Base-by-base conservation (phyloP, 345 rosid species). In the Pistacia vera region DNA sequence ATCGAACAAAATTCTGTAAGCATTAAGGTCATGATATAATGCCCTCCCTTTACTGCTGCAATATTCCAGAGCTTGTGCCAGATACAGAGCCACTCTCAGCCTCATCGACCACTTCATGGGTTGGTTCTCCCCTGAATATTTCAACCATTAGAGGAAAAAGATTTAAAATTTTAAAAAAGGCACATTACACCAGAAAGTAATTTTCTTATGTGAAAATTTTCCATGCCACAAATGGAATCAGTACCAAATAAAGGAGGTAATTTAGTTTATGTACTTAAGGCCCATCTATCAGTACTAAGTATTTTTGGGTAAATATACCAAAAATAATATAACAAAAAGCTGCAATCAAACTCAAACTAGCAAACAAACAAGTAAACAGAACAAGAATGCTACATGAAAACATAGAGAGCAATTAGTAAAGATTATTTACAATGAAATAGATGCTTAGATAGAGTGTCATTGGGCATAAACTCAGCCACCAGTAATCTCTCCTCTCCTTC, bases 51-150 rank as follows among this genome's bases (percentile, higher is more conserved):
- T 89, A 75, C 85, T 76, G 75, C 92, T 84, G 74, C 97, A 93
- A 82, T 91, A 93, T 57, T 91, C 96, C 14, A 93, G 84, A 63
- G 97, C 96, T 82, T 93, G 91, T 9, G 94, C 96, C 66, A 93
- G 82, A 85, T 88, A 84, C 75, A 93, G 71, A 62, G 97, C 97
- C 74, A 93, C 97, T 83, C 97, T 89, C 81, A 93, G 55, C 77
- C 97, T 91, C 96, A 93, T 93, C 9, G 91, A 84, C 97, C 97
- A 90, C 77, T 90, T 92, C 97, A 92, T 92, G 36, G 93, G 97
- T 76, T 89, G 91, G 70, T 78, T 88, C 78, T 93, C 97, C 97
- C 97, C 97, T 93, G 79, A 52, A 82, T 80, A 79, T 80, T 38
- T 74, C 81, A 74, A 76, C 52, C 73, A 57, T 59, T 16, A 11